Base-by-base conservation (phyloP, 2,329 filamentous ascomycete genomes). In the Trichoderma polysporum region DNA sequence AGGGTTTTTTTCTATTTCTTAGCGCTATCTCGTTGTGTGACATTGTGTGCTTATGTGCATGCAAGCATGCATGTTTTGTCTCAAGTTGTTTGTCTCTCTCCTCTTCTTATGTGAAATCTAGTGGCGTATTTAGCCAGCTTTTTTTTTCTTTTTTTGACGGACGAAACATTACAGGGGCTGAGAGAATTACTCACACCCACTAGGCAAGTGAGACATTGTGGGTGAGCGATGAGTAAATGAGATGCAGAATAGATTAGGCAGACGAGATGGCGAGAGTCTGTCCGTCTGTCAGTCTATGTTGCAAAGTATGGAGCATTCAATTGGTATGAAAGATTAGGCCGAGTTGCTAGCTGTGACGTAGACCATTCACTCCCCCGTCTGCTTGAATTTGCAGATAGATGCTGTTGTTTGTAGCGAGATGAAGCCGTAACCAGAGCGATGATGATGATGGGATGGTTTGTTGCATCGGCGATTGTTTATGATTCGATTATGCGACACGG, bases 21-120 rank as follows among this genome's bases (percentile, higher is more conserved):
- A 52, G 58, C 45, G 58, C 12, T 27, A 31, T 61, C 49, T 39
- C 47, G 25, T 52, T 61, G 58, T 61, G 58, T 47, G 45, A 61
- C 58, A 54, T 54, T 64, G 27, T 56, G 15, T 64, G 27, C 50
- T 47, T 33, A n/a, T 56, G 29, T 25, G 17, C 27, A 19, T 52
- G 25, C 27, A 6, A 3, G 45, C 33, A 52, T 53, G 57, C 29
- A 58, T 58, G 54, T 41, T 35, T 52, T 25, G 45, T n/a, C 31
- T 52, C 19, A 45, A 10, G 35, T 63, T 35, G 35, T 15, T 31
- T 53, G 49, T 35, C 15, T 54, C 39, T 33, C 33, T 41, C 25
- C 39, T 63, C 33, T 22, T 31, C 52, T 63, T 25, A 19, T 22
- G 49, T 33, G 25, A 37, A 31, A 33, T 54, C 57, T 25, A n/a